Conservation (phyloP, 2,329 filamentous ascomycete species). For the Calcarisporium arbuscula region DNA sequence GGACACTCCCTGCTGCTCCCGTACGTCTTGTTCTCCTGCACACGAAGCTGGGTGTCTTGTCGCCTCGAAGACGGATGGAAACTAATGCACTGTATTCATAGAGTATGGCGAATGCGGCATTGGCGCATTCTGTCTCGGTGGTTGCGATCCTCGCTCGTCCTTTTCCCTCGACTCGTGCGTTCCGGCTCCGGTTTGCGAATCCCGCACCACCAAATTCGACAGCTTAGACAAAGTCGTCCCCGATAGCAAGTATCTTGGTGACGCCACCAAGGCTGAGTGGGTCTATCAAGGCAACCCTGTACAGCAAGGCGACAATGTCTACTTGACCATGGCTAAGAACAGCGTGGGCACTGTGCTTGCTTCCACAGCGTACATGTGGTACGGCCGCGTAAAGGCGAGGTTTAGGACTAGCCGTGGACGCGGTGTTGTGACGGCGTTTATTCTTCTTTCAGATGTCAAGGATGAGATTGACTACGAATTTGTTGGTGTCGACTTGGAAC, state of each 20-base stretch:
- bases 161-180: slow-evolving; percentile 78
- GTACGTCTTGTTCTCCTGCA: slow-evolving; percentile 44
- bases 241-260: slow-evolving; percentile 80
- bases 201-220: slow-evolving; percentile 66
- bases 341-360: slow-evolving; percentile 85
- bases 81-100: slow-evolving; percentile 29
- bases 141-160: slow-evolving; percentile 85
- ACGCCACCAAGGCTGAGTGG: slow-evolving; percentile 77
- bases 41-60: background rate
- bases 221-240: slow-evolving; percentile 60
- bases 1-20: slow-evolving; percentile 70
- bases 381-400: slow-evolving; percentile 81
- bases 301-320: slow-evolving; percentile 58
- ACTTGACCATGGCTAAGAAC: slow-evolving; percentile 83
- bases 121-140: slow-evolving; percentile 91
- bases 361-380: slow-evolving; percentile 87
- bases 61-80: background rate
- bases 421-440: slow-evolving; percentile 96
- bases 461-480: slow-evolving; percentile 99
- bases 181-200: slow-evolving; percentile 75
- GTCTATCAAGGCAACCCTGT: slow-evolving; percentile 75
- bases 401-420: slow-evolving; percentile 77
- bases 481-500: slow-evolving; percentile 71
- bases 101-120: slow-evolving; percentile 91
- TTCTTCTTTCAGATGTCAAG: slow-evolving; percentile 90